Percentiles rank a stretch among this genome's conserved stretches.
These are phyloP conservation scores for Cucumis hystrix DNA, from an alignment of 306 rosid species.

Conservation along the genomic window DNA sequence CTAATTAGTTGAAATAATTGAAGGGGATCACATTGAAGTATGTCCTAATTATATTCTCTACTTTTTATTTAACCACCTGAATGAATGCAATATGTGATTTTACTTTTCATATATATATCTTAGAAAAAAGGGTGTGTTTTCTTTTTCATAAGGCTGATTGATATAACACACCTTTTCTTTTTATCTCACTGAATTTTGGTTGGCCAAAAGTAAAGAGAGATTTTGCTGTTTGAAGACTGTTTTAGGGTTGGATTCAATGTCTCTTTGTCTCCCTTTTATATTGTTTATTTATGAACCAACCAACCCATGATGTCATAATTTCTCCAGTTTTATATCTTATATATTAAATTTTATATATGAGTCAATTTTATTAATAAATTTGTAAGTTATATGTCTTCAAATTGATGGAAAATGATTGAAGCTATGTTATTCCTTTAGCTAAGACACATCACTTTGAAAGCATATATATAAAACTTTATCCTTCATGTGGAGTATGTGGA, in stretches of 20 bases:
- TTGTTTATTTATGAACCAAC: background rate
- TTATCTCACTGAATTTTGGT: background rate
- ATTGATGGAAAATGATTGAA: constrained; percentile 4
- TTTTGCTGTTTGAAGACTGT: background rate
- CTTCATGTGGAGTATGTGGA: constrained; percentile 4
- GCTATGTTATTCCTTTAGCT: background rate
- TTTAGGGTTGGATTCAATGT: background rate
- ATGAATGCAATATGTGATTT: background rate
- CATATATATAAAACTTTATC: background rate
- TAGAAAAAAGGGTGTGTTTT: background rate
- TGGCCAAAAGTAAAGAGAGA: background rate
- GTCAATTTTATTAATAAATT: background rate
- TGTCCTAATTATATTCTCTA: no score
- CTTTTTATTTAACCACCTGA: background rate
- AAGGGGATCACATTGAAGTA: no score
- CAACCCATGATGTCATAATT: background rate
- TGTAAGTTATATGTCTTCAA: background rate
- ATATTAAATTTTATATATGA: background rate
- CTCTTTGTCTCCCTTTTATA: background rate
- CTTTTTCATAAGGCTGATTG: background rate
- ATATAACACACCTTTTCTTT: background rate
- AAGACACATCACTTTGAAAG: background rate
- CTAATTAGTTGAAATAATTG: background rate
- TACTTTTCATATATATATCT: background rate
- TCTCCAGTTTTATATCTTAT: background rate